phyloP scores from a whole-genome alignment of 2,329 filamentous ascomycete species.

The Scedosporium dehoogii region DNA sequence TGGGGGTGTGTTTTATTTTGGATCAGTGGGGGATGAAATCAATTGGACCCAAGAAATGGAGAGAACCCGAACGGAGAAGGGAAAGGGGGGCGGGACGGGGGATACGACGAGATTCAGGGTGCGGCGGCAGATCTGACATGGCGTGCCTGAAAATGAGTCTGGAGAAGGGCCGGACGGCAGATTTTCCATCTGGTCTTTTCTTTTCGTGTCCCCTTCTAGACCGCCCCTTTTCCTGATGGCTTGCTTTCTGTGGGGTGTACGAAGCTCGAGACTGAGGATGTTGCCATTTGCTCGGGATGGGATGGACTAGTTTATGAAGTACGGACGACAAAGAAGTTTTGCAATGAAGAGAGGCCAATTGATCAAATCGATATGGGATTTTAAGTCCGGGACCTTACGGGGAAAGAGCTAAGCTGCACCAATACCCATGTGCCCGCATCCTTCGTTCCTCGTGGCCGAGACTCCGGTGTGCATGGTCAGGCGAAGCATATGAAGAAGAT shows the following conservation, averaged over 20 bases:
- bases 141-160: neutral
- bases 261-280: no score
- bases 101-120: neutral
- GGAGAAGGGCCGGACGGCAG: neutral
- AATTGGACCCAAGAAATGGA: neutral
- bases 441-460: no score
- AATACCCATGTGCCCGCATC: no score
- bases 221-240: neutral
- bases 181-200: slow-evolving; percentile 1
- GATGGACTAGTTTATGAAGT: no score
- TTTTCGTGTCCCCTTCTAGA: neutral
- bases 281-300: no score
- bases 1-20: neutral
- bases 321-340: no score
- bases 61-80: neutral
- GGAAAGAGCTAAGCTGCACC: no score
- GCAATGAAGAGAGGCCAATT: no score
- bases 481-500: no score
- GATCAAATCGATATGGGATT: no score
- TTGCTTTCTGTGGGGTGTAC: neutral
- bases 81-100: neutral
- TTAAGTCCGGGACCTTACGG: no score
- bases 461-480: no score
- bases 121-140: slow-evolving; percentile 1
- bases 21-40: neutral